Evolutionary conservation across 2,329 filamentous ascomycete species (phyloP).

Genomic region (Nemania diffusa): DNA sequence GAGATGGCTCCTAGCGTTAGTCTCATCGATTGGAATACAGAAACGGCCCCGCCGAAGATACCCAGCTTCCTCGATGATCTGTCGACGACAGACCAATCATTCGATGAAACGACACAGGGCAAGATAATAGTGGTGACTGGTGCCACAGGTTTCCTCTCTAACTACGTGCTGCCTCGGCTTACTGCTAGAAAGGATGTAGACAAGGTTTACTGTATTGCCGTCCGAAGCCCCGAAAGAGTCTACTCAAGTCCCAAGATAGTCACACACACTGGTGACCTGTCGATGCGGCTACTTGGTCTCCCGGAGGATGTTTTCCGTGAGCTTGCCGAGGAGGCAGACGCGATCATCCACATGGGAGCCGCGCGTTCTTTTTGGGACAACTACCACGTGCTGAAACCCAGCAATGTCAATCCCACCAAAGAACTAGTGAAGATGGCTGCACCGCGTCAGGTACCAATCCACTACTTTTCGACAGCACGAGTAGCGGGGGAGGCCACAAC

Average conservation of each 20-base stretch:
- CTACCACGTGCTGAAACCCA: slow-evolving; percentile 40
- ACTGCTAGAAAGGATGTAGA: slow-evolving; percentile 12
- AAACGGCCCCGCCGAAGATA: slow-evolving; percentile 30
- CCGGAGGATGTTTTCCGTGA: slow-evolving; percentile 36
- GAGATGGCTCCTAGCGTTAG: neutral
- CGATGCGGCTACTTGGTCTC: slow-evolving; percentile 50
- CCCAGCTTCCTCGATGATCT: slow-evolving; percentile 28
- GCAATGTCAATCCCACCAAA: slow-evolving; percentile 44
- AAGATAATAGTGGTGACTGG: no score
- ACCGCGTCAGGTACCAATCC: slow-evolving; percentile 11
- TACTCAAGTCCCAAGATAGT: slow-evolving; percentile 42
- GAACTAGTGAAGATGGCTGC: slow-evolving; percentile 41
- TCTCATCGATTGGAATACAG: slow-evolving; percentile 34
- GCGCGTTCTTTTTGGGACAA: slow-evolving; percentile 44
- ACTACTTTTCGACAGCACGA: no score
- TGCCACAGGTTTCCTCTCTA: no score
- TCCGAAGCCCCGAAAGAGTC: slow-evolving; percentile 17
- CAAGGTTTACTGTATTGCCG: slow-evolving; percentile 38
- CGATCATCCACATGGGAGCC: slow-evolving; percentile 61
- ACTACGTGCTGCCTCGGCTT: no score
- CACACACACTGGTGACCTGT: slow-evolving; percentile 51
- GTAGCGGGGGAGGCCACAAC: no score
- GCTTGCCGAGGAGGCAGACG: slow-evolving; percentile 48
- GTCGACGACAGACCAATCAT: no score
- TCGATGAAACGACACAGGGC: no score